phyloP scores from a whole-genome alignment of 208 protist species.

The Trypanosoma caninum region DNA sequence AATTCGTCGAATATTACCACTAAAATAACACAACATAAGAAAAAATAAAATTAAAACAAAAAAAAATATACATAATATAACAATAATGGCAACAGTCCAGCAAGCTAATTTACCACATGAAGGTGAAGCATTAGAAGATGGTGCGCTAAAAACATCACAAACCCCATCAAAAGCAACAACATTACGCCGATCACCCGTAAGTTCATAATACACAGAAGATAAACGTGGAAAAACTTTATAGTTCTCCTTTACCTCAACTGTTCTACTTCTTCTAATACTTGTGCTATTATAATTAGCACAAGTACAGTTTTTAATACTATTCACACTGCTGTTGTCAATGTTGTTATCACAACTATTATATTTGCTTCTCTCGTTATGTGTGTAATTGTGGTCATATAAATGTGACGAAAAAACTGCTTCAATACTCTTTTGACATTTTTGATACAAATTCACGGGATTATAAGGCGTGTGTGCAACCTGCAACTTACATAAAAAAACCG shows the following conservation, averaged over 20 bases:
- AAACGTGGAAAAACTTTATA: constrained; percentile 11
- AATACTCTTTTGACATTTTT: too few relatives aligned
- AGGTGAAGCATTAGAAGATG: background rate
- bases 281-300: too few relatives aligned
- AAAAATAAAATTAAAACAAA: background rate
- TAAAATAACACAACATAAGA: background rate
- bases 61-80: background rate
- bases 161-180: constrained; percentile 9
- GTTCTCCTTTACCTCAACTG: too few relatives aligned
- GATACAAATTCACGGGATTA: too few relatives aligned
- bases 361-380: too few relatives aligned
- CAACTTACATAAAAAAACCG: too few relatives aligned
- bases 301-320: background rate
- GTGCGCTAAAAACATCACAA: background rate
- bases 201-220: constrained; percentile 3
- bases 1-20: background rate
- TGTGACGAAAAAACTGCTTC: too few relatives aligned
- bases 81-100: constrained; percentile 5
- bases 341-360: too few relatives aligned
- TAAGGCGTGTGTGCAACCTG: too few relatives aligned
- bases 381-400: too few relatives aligned
- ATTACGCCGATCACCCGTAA: constrained; percentile 6
- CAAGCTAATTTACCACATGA: constrained; percentile 8
- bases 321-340: too few relatives aligned
- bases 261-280: too few relatives aligned